phyloP scores from a whole-genome alignment of 768 basidiomycete genomes.

The Mycena venus region DNA sequence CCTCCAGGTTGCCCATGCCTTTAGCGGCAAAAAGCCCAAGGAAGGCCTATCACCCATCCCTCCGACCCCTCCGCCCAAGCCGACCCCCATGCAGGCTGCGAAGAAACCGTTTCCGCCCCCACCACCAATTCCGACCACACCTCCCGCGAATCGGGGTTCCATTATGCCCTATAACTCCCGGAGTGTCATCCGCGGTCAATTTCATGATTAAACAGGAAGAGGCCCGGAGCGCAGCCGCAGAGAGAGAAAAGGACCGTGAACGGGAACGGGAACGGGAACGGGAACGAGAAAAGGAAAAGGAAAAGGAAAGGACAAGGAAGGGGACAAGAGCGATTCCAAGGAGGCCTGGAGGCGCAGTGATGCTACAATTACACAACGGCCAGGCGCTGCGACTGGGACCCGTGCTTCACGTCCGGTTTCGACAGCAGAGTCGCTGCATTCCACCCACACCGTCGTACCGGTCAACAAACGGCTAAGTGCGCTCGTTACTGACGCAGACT shows the following conservation, averaged over 20 bases:
- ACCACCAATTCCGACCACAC: constrained; percentile 37
- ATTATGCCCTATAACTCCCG: constrained; percentile 70
- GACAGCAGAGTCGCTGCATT: constrained; percentile 82
- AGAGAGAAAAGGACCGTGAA: constrained; percentile 35
- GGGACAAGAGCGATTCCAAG: constrained; percentile 60
- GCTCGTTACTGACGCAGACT: constrained; percentile 76
- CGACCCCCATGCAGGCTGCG: constrained; percentile 38
- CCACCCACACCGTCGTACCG: constrained; percentile 79
- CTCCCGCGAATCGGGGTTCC: constrained; percentile 58
- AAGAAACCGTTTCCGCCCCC: constrained; percentile 36
- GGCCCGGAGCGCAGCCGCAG: constrained; percentile 8
- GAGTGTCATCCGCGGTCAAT: constrained; percentile 69
- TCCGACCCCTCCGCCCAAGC: constrained; percentile 56
- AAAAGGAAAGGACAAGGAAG: constrained; percentile 29
- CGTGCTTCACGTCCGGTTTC: constrained; percentile 81
- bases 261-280: constrained; percentile 35
- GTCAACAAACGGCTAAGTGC: constrained; percentile 76
- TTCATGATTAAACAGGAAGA: constrained; percentile 58
- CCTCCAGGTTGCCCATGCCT: constrained; percentile 62
- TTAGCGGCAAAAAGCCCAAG: constrained; percentile 50
- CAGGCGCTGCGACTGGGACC: constrained; percentile 56
- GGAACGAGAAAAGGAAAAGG: constrained; percentile 3
- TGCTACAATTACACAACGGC: constrained; percentile 82
- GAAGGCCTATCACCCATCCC: constrained; percentile 46
- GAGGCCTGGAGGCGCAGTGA: constrained; percentile 88